A percentile compares a stretch with the other conserved stretches of the same genome.
These are phyloP conservation scores for Hypholoma fasciculare DNA, from an alignment of 768 basidiomycete species.

Conservation along the genomic window DNA sequence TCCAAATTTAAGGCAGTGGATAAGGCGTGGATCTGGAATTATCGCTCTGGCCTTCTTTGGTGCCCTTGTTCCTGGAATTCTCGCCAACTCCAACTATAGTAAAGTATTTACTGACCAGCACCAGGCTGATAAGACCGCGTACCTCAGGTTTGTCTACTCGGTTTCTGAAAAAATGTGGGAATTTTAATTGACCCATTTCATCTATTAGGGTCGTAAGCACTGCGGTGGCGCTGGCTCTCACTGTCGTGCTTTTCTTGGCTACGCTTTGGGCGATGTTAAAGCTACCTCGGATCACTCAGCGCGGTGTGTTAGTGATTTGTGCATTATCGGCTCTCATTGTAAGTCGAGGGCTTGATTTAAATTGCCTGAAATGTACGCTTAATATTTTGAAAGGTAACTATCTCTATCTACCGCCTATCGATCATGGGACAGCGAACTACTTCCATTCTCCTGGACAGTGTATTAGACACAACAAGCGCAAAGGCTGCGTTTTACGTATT, in stretches of 20 bases:
- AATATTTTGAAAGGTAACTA: constrained; percentile 21
- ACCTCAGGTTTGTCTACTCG: no score
- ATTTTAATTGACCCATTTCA: no score
- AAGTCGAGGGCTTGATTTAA: no score
- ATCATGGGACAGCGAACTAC: constrained; percentile 35
- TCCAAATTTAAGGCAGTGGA: background rate
- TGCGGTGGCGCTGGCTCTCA: no score
- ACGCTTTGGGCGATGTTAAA: no score
- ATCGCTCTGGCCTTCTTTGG: background rate
- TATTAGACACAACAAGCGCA: constrained; percentile 30
- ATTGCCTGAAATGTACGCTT: no score
- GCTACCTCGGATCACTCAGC: no score
- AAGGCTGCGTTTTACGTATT: constrained; percentile 45
- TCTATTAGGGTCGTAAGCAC: no score
- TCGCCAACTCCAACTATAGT: background rate
- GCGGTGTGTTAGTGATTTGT: no score
- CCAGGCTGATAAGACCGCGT: background rate
- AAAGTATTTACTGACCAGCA: background rate
- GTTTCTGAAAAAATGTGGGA: no score
- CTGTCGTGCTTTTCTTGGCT: no score
- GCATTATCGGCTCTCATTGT: no score
- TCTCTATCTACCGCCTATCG: constrained; percentile 39
- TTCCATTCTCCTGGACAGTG: constrained; percentile 32
- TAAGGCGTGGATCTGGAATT: background rate
- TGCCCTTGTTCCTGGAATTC: background rate